These are phyloP conservation scores for Dorcoceras hygrometricum DNA, from an alignment of 257 asterid genomes.

Conservation along the genomic window DNA sequence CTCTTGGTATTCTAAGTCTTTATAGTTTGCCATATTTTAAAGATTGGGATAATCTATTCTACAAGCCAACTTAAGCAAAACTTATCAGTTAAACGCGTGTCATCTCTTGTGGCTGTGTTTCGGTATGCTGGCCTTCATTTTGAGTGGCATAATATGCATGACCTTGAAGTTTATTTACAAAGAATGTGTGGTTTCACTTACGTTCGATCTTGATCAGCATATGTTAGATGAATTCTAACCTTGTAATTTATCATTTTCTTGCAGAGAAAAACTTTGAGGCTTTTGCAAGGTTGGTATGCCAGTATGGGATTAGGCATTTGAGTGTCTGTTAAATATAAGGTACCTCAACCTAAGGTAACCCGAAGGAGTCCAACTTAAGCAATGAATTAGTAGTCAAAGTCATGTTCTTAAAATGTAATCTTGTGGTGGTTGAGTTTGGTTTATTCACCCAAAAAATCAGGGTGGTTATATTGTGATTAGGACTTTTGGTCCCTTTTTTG, in stretches of 20 bases:
- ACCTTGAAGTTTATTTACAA: not conserved
- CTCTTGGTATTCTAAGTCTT: not conserved
- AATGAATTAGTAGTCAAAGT: conserved; percentile 20
- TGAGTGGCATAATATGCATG: not conserved
- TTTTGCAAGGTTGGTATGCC: conserved; percentile 27
- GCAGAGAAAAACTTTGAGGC: conserved; percentile 18
- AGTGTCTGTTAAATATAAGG: conserved; percentile 31
- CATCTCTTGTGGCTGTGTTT: not conserved
- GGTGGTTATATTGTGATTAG: not conserved
- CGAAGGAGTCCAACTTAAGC: conserved; percentile 29
- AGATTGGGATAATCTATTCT: not conserved
- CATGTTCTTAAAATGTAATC: conserved; percentile 19
- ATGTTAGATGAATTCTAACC: conserved; percentile 8
- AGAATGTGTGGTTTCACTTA: not conserved
- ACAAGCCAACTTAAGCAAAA: not conserved
- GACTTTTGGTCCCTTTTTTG: not conserved
- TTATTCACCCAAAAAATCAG: not conserved
- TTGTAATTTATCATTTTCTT: conserved; percentile 3
- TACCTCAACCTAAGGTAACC: conserved; percentile 37
- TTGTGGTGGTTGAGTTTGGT: conserved; percentile 16
- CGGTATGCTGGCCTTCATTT: not conserved
- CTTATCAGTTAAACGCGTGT: not conserved
- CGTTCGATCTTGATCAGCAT: not conserved
- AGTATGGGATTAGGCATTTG: conserved; percentile 36
- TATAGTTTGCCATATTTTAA: not conserved